Conservation (phyloP, 495 filamentous ascomycete species). For the Trichoderma erinaceum region DNA sequence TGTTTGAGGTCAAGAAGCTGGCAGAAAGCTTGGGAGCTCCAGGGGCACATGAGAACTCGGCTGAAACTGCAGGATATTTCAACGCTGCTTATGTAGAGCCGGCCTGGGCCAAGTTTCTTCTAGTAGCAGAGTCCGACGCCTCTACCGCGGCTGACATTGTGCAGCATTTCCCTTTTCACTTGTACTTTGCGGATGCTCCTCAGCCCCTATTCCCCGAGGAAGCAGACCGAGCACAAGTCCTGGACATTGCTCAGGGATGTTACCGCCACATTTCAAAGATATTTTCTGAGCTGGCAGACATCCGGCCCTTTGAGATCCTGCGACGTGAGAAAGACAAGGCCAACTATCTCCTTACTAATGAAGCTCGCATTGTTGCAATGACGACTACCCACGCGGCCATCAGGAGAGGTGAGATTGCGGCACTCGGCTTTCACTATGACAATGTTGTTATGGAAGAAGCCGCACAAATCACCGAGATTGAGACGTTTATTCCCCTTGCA, state of each 20-base stretch:
- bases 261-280: slow-evolving; percentile 88
- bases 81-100: slow-evolving; percentile 85
- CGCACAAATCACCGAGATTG: slow-evolving; percentile 95
- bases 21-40: slow-evolving; percentile 76
- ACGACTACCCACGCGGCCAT: slow-evolving; percentile 98
- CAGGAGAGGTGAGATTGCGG: slow-evolving; percentile 83
- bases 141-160: slow-evolving; percentile 55
- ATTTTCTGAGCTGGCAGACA: slow-evolving; percentile 88
- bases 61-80: slow-evolving; percentile 96
- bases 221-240: slow-evolving; percentile 54
- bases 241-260: slow-evolving; percentile 80
- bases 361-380: slow-evolving; percentile 96
- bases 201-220: slow-evolving; percentile 70
- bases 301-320: slow-evolving; percentile 91
- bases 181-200: slow-evolving; percentile 83
- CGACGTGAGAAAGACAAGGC: slow-evolving; percentile 81
- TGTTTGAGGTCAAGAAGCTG: slow-evolving; percentile 81
- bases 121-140: slow-evolving; percentile 44
- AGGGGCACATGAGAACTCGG: slow-evolving; percentile 88
- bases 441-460: slow-evolving; percentile 99
- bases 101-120: slow-evolving; percentile 80
- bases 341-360: slow-evolving; percentile 91
- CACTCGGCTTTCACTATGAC: slow-evolving; percentile 92
- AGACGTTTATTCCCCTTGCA: slow-evolving; percentile 89
- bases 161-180: slow-evolving; percentile 80